Evolutionary conservation across 2,329 filamentous ascomycete genomes (phyloP), one percentile per base, ranked within the genome.

Genomic region (Pseudocercospora crystallina): DNA sequence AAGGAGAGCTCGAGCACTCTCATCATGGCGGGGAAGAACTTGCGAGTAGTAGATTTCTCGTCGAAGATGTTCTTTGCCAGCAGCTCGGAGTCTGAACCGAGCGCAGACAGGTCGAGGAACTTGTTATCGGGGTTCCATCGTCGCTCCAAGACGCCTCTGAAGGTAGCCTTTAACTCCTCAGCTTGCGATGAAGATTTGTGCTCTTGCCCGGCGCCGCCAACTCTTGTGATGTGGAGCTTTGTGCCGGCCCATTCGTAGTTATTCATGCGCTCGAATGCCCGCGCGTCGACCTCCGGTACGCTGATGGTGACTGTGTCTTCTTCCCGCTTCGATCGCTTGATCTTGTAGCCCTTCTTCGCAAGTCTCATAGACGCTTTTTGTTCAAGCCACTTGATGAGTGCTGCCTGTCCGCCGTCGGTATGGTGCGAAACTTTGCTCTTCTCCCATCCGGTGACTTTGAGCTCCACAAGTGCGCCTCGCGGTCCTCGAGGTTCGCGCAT

Each of bases 1-100:
- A 96, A 95, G 13, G 86, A 80, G 54, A 82, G 76, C 46, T 95
- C 85, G 67, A 89, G 90, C 40, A 96, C 84, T 52, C 83, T 84
- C 88, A 97, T 95, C 55, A 97, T 78, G 1, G 89, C 92, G 45
- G 88, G 89, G 73, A 97, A 96, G 56, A 96, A 88, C 69, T 96
- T 99, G 57, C 87, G 81, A 39, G 87, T 84, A 1, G 84, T 85
- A 3, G 85, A 83, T 51, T 80, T 81, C 52, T 76, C 82, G 55
- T 83, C 80, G 67, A 95, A 90, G 63, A 92, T 87, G 33, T 88
- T 88, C 70, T 90, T 84, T 36, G 80, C 77, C 47, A 84, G 76
- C 4, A 97, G 80, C 51, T 85, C 81, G 2, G 82, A 73, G 62
- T 97, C 92, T 41, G 80, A 76, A 30, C 81, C 85, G 8, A 97